phyloP scores from a whole-genome alignment of 2,329 filamentous ascomycete species.

The Didymella lethalis region DNA sequence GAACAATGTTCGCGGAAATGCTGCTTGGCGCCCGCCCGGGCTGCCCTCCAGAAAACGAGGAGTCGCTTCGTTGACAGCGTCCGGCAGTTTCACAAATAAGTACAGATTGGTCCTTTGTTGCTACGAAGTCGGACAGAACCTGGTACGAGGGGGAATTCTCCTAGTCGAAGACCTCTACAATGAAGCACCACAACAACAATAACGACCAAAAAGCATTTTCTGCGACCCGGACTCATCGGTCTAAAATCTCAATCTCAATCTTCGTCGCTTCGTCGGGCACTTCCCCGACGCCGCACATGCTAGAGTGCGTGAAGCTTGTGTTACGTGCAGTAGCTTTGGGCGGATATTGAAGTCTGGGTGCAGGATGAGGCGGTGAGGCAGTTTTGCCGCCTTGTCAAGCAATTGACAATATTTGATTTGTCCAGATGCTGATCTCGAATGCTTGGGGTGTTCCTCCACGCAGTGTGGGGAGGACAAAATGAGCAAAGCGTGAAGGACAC shows the following conservation, averaged over 20 bases:
- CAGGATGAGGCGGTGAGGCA: constrained; percentile 15
- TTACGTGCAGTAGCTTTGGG: constrained; percentile 16
- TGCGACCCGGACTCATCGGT: constrained; percentile 12
- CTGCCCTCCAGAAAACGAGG: constrained; percentile 4
- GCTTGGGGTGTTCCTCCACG: constrained; percentile 14
- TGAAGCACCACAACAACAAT: background rate
- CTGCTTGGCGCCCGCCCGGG: constrained; percentile 3
- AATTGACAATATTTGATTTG: constrained; percentile 22
- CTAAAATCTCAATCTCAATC: background rate
- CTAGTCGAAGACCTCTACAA: background rate
- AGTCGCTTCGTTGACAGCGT: background rate
- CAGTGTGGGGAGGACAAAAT: constrained; percentile 21
- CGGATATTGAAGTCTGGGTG: constrained; percentile 6
- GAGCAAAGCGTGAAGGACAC: constrained; percentile 19
- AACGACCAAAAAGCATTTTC: background rate
- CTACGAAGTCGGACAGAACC: background rate
- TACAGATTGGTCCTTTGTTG: background rate
- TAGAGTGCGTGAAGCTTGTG: constrained; percentile 13
- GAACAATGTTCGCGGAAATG: background rate
- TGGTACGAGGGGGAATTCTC: background rate
- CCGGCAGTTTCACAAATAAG: background rate
- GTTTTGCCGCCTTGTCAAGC: constrained; percentile 16
- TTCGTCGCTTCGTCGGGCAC: background rate
- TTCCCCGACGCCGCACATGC: constrained; percentile 1
- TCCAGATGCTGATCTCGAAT: constrained; percentile 16